Percentiles rank a stretch among this genome's conserved stretches.
phyloP scores from a whole-genome alignment of 768 basidiomycete genomes.

The Cyathus striatus region DNA sequence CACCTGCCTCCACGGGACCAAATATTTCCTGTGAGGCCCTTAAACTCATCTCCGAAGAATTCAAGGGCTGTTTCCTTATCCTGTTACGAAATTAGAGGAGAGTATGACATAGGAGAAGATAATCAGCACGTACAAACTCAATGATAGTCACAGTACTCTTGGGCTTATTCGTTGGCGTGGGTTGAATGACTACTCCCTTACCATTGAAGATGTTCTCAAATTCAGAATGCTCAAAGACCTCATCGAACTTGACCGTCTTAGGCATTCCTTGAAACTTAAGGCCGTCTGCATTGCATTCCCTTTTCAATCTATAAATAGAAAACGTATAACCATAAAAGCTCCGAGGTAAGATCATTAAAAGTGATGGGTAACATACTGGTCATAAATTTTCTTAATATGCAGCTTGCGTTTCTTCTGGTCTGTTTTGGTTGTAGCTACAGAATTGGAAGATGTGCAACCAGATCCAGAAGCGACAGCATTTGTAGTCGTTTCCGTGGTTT shows the following conservation, averaged over 20 bases:
- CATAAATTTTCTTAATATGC: slow-evolving; percentile 34
- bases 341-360: background rate
- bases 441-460: slow-evolving; percentile 9
- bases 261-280: slow-evolving; percentile 33
- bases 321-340: background rate
- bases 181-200: slow-evolving; percentile 30
- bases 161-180: slow-evolving; percentile 34
- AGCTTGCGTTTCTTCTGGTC: slow-evolving; percentile 35
- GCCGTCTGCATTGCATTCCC: slow-evolving; percentile 31
- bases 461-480: slow-evolving; percentile 8
- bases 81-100: slow-evolving; percentile 9
- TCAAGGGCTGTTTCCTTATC: slow-evolving; percentile 14
- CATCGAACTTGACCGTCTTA: slow-evolving; percentile 34
- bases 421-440: slow-evolving; percentile 19
- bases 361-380: slow-evolving; percentile 20
- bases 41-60: slow-evolving; percentile 30
- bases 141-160: slow-evolving; percentile 36
- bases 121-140: slow-evolving; percentile 21
- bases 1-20: slow-evolving; percentile 28
- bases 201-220: slow-evolving; percentile 29
- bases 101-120: background rate
- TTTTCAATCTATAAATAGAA: slow-evolving; percentile 25
- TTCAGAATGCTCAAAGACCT: slow-evolving; percentile 27
- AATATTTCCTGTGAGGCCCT: slow-evolving; percentile 27
- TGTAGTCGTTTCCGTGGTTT: slow-evolving; percentile 9